Conservation (phyloP, 176 grass and related monocot genomes). For the Aegilops longissima region DNA sequence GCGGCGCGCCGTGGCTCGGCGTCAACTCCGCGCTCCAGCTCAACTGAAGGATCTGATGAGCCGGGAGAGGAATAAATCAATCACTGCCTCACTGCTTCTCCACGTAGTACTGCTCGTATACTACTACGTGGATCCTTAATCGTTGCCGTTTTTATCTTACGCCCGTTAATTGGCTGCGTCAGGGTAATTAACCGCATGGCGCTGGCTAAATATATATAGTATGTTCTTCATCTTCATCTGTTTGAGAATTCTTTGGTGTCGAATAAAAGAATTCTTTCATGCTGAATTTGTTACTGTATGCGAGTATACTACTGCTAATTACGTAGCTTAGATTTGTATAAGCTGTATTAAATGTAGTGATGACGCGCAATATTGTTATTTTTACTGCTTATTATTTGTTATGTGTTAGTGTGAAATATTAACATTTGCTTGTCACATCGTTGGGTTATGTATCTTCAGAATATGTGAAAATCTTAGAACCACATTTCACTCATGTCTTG, state of each 20-base stretch:
- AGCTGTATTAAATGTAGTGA: constrained; percentile 23
- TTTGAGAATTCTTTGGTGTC: constrained; percentile 44
- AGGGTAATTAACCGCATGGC: not conserved
- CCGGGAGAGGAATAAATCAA: not conserved
- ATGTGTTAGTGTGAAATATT: not conserved
- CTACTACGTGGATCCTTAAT: not conserved
- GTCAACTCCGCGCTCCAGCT: constrained; percentile 33
- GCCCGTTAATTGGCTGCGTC: constrained; percentile 16
- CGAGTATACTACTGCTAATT: not conserved
- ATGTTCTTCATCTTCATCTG: not conserved
- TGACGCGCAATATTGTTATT: not conserved
- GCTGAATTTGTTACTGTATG: not conserved
- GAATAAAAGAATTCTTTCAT: constrained; percentile 29
- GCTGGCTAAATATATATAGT: not conserved
- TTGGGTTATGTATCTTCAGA: not conserved
- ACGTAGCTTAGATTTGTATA: constrained; percentile 15
- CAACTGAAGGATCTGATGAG: not conserved
- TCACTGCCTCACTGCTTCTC: not conserved
- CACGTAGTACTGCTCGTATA: not conserved
- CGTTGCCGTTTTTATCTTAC: not conserved
- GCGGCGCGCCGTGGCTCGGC: constrained; percentile 35
- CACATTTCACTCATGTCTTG: no score
- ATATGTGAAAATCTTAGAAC: not conserved
- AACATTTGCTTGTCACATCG: not conserved
- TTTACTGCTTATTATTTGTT: not conserved